phyloP scores from a whole-genome alignment of 129 eudicot genomes.

The Pulicaria dysenterica region DNA sequence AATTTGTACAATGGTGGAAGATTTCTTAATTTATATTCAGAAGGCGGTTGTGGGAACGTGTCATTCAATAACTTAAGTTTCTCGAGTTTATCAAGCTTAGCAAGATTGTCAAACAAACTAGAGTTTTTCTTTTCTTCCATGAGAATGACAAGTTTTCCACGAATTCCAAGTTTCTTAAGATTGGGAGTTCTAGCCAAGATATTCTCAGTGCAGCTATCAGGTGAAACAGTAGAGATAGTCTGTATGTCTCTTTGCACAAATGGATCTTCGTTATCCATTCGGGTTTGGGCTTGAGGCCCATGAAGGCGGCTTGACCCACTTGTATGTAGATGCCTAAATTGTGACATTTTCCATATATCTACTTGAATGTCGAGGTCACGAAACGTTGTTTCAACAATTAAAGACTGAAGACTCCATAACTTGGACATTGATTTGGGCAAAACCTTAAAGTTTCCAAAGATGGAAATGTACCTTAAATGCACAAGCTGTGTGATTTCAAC shows the following conservation, averaged over 20 bases:
- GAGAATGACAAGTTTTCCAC: slow-evolving; percentile 42
- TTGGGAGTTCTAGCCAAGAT: slow-evolving; percentile 45
- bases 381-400: slow-evolving; percentile 46
- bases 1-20: slow-evolving; percentile 35
- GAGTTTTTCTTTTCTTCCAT: slow-evolving; percentile 33
- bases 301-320: slow-evolving; percentile 47
- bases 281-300: slow-evolving; percentile 46
- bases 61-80: slow-evolving; percentile 41
- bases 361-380: slow-evolving; percentile 46
- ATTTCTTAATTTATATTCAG: slow-evolving; percentile 20
- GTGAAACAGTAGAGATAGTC: slow-evolving; percentile 51
- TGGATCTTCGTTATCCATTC: slow-evolving; percentile 43
- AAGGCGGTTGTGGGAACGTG: slow-evolving; percentile 29
- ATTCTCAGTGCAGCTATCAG: slow-evolving; percentile 48
- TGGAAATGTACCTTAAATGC: slow-evolving; percentile 54
- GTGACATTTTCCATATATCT: slow-evolving; percentile 65
- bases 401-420: slow-evolving; percentile 61
- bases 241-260: slow-evolving; percentile 52
- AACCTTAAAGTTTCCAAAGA: slow-evolving; percentile 44
- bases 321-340: slow-evolving; percentile 56
- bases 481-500: slow-evolving; percentile 42
- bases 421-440: slow-evolving; percentile 50
- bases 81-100: slow-evolving; percentile 45
- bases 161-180: slow-evolving; percentile 52
- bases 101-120: slow-evolving; percentile 37